Base-by-base conservation (phyloP, 441 rosid genomes). In the Adansonia madagascariensis region DNA sequence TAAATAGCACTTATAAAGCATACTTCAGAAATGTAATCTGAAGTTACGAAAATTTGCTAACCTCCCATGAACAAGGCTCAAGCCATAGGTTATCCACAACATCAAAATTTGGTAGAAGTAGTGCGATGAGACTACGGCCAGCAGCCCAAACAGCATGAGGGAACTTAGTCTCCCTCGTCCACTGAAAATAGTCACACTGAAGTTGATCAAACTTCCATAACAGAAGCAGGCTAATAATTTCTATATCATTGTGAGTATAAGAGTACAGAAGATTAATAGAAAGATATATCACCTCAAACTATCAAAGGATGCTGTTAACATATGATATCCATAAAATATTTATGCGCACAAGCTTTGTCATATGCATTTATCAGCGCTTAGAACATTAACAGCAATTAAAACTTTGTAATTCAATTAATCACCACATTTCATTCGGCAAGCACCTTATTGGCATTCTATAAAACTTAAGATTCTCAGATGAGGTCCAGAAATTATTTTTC, bases 121-220 rank as follows among this genome's bases (percentile, higher is more conserved):
- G 87, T 44, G 97, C 86, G 61, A 92, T 91, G 50, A 95, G 97
- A 73, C 94, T 97, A 82, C 97, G 93, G 46, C 99, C 99, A 86
- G 97, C 95, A 74, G 98, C 97, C 99, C 98, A 95, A 67, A 95
- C 94, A 77, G 97, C 97, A 87, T 95, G 99, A 35, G 97, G 97
- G 80, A 89, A 91, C 86, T 95, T 95, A 80, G 91, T 86, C 80
- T 95, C 97, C 88, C 87, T 91, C 35, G 99, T 92, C 99, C 99
- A 93, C 97, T 91, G 77, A 70, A 82, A 64, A 80, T 60, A 57
- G 69, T 61, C 66, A 71, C 79, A 75, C 60, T 69, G 43, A 35
- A 17, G 69, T 82, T 67, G 81, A 79, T 81, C 52, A 62, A 69
- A 47, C 60, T 69, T 80, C 64, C 57, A 73, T 52, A 67, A 20